A percentile compares a stretch with the other conserved stretches of the same genome.
These are phyloP conservation scores for Verticillium dahliae DNA, from an alignment of 2,329 filamentous ascomycete species.

Conservation along the genomic window DNA sequence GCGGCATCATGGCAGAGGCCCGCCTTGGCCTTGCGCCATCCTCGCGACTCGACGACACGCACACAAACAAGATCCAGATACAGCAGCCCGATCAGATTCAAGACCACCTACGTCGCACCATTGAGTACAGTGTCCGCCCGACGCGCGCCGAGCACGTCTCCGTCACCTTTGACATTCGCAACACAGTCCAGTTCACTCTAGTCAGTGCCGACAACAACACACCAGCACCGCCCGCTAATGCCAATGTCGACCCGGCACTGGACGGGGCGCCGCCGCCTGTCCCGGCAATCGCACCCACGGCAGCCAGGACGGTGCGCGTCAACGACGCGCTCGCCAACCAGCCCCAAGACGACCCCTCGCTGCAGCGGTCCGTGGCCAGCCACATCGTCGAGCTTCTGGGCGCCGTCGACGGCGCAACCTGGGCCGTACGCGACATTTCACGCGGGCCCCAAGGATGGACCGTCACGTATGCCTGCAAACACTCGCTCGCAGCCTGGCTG, in stretches of 20 bases:
- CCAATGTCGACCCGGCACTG: slow-evolving; percentile 28
- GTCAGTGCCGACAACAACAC: slow-evolving; percentile 28
- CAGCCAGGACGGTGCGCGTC: slow-evolving; percentile 30
- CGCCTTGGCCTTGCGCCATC: slow-evolving; percentile 14
- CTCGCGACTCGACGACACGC: slow-evolving; percentile 13
- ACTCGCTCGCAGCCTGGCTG: slow-evolving; percentile 45
- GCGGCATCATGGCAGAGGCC: slow-evolving; percentile 16
- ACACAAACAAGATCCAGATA: slow-evolving; percentile 22
- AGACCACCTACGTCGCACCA: slow-evolving; percentile 30
- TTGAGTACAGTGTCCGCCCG: slow-evolving; percentile 35
- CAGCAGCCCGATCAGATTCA: slow-evolving; percentile 39
- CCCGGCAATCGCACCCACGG: not conserved
- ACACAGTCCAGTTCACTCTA: slow-evolving; percentile 34
- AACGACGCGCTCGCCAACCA: slow-evolving; percentile 42
- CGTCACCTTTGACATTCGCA: slow-evolving; percentile 37
- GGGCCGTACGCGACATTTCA: slow-evolving; percentile 38
- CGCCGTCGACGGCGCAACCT: slow-evolving; percentile 39
- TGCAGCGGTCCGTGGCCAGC: slow-evolving; percentile 43
- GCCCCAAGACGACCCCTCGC: slow-evolving; percentile 36
- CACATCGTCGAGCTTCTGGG: slow-evolving; percentile 38
- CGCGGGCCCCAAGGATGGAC: slow-evolving; percentile 42
- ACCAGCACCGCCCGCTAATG: slow-evolving; percentile 12
- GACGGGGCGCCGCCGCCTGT: slow-evolving; percentile 12
- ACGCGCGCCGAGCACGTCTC: slow-evolving; percentile 44
- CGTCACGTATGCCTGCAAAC: slow-evolving; percentile 46